Evolutionary conservation across 352 stramenopile genomes (phyloP), one percentile per base, ranked within the genome.

Genomic region (Phytophthora sp.): DNA sequence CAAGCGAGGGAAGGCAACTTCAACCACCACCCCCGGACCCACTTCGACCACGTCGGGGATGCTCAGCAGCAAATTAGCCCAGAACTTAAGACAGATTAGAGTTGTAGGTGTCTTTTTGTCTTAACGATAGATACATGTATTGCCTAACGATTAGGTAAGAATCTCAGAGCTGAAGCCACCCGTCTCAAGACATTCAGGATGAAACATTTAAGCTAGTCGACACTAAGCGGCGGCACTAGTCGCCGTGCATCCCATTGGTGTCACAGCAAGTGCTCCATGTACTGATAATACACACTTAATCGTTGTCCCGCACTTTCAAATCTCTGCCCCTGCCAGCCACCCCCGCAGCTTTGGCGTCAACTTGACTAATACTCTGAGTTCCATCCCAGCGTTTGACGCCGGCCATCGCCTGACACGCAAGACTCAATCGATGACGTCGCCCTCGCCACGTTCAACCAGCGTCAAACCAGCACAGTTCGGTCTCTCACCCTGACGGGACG

Each of bases 361-460:
- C 56, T 56, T 31, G 54, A 15, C 54, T 21, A 20, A 26, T 15
- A 8, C 51, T 54, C 59, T 52, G 59, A 66, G 46, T 61, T 61
- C 58, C 49, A 54, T 61, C 49, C 49, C 20, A 57, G 27, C 7
- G 50, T 46, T 57, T 39, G 38, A 58, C 51, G 27, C 29, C 11
- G 38, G 54, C n/a, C 18, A 65, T 69, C 62, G 62, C 36, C 54
- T 65, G 63, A 71, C 47, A 66, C 63, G 56, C 63, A 66, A 66
- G 55, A 36, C n/a, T n/a, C 27, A 20, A 24, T 21, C 35, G 35
- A 45, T 55, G 46, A 55, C 27, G 47, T 55, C 30, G 50, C 50
- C 46, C 12, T 1, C 31, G 20, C 30, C n/a, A 33, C 31, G 13
- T 35, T 30, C 30, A 35, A 51, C 42, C 56, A 7, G 18, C 29